These are phyloP conservation scores for Fomitopsis pinicola DNA, from an alignment of 1,284 basidiomycete genomes.

Conservation along the genomic window DNA sequence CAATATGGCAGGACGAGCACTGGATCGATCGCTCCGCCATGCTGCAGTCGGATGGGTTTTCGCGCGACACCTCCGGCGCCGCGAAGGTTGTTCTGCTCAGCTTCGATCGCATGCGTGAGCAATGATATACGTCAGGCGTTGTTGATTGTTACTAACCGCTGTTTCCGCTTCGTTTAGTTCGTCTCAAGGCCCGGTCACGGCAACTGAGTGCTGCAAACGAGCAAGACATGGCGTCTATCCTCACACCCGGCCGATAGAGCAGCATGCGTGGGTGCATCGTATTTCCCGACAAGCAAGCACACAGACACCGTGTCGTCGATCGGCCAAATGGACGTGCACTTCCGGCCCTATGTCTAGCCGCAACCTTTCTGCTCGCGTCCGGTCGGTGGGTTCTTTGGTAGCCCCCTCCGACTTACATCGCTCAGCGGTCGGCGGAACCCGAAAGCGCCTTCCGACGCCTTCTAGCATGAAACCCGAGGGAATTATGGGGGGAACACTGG, in stretches of 20 bases:
- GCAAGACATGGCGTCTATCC: conserved; percentile 63
- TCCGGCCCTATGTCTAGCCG: neutral
- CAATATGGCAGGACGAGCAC: conserved; percentile 89
- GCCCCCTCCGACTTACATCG: neutral
- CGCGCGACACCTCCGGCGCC: conserved; percentile 38
- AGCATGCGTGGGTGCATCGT: neutral
- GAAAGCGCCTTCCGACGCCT: neutral
- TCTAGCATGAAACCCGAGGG: neutral
- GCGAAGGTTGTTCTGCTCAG: conserved; percentile 87
- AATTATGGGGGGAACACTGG: neutral
- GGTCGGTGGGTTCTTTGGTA: neutral
- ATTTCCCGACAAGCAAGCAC: neutral
- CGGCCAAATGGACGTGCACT: neutral
- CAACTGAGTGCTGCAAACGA: conserved; percentile 76
- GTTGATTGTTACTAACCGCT: neutral
- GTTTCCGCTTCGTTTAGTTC: conserved; percentile 42
- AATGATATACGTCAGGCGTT: neutral
- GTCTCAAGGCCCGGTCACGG: conserved; percentile 79
- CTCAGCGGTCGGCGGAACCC: neutral
- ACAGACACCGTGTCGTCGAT: neutral
- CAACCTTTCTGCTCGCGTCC: neutral
- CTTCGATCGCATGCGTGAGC: conserved; percentile 87
- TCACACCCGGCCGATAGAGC: conserved; percentile 34
- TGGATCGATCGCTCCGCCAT: conserved; percentile 82
- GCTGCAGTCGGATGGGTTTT: conserved; percentile 41